Base-by-base conservation (phyloP, 169 alveolate genomes). In the Cryptosporidium canis region DNA sequence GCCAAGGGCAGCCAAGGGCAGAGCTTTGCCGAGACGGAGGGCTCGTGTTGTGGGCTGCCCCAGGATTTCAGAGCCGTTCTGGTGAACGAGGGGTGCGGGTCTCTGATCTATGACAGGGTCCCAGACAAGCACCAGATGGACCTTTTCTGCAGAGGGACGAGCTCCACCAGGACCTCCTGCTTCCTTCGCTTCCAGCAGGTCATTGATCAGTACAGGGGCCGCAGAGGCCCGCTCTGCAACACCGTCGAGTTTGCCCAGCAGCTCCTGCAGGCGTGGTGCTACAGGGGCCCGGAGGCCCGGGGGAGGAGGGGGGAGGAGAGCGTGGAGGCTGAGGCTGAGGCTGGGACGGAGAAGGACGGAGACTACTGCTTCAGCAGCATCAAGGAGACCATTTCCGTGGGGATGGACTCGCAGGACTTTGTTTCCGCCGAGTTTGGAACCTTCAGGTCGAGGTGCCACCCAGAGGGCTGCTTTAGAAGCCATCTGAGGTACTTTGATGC, bases 241-340 rank as follows among this genome's bases (percentile, higher is more conserved):
- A 70, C 91, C 21, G 53, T 87, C 2, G 66, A 70, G 29, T 68
- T 55, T n/a, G 92, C 90, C 0, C 87, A 85, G 63, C 83, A 83
- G 43, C 85, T 92, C 31, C n/a, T 85, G 1, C 92, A 90, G 53
- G 82, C 94, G 27, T 92, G 94, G 94, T 92, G 94, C 29, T 55
- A 82, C 47, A 64, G 29, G 83, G 68, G 53, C 1, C 14, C 56
- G 24, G 39, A 61, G 47, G 67, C 61, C 61, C 14, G 24, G 63
- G 24, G n/a, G 24, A 51, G 9, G 63, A 51, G 24, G 9, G 24
- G n/a, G 63, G 63, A n/a, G 24, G n/a, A 18, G 27, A 51, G 35
- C 2, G 16, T 51, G 24, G 1, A 7, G 63, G 33, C 9, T 7
- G 0, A n/a, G 14, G 0, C 29, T 18, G 24, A 51, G 29, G 7